Conservation (phyloP, 305 asterid species). For the Fraxinus xanthoxyloides region DNA sequence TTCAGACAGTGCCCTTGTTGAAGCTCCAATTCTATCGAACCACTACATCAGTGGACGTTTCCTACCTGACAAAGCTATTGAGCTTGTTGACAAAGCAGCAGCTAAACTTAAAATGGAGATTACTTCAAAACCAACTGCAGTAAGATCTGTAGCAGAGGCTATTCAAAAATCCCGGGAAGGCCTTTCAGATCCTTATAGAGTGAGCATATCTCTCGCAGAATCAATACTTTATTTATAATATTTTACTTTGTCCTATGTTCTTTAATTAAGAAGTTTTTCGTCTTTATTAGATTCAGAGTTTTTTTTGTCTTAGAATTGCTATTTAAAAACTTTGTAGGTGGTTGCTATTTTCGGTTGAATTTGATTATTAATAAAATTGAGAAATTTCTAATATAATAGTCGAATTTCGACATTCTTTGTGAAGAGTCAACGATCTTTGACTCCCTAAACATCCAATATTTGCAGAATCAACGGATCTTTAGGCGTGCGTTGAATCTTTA, state of each 20-base stretch:
- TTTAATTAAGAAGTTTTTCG: background rate
- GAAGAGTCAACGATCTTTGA: background rate
- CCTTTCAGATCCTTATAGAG: slow-evolving; percentile 24
- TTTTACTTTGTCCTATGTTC: background rate
- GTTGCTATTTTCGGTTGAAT: background rate
- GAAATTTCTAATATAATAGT: background rate
- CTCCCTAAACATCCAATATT: background rate
- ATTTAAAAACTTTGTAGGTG: background rate
- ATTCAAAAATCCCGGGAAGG: slow-evolving; percentile 92
- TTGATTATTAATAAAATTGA: background rate
- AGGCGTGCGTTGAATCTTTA: background rate
- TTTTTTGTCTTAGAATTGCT: background rate
- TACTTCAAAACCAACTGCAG: slow-evolving; percentile 88
- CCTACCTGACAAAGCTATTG: slow-evolving; percentile 95
- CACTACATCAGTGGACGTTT: slow-evolving; percentile 91
- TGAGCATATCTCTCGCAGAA: background rate
- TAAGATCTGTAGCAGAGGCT: slow-evolving; percentile 83
- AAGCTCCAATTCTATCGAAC: slow-evolving; percentile 83
- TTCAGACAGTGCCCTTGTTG: slow-evolving; percentile 93
- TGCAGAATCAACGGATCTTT: background rate
- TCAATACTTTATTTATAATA: background rate
- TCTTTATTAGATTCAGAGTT: too few species aligned
- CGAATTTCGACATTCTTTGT: background rate
- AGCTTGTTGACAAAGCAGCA: slow-evolving; percentile 85
- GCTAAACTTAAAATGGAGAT: slow-evolving; percentile 92